Conservation (phyloP, 306 rosid species). For the Trifolium repens region DNA sequence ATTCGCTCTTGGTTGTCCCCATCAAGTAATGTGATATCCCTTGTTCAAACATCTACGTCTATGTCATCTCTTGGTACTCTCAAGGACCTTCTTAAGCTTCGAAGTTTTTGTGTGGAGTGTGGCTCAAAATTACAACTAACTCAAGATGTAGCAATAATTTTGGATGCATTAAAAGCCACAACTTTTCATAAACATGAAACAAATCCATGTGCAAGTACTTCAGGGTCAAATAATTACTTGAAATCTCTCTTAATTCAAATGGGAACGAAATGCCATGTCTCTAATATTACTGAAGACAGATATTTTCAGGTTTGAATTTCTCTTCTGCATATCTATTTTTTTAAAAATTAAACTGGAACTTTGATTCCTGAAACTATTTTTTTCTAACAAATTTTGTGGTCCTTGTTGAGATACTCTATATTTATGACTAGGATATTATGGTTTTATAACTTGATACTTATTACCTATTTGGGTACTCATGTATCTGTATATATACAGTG, state of each 20-base stretch:
- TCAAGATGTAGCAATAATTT: neutral
- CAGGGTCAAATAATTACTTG: neutral
- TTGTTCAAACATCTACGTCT: neutral
- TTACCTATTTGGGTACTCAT: no score
- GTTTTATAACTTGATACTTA: no score
- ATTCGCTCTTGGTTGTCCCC: constrained; percentile 24
- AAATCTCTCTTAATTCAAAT: constrained; percentile 8
- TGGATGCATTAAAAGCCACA: neutral
- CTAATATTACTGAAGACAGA: neutral
- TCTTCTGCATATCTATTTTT: neutral
- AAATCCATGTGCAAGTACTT: neutral
- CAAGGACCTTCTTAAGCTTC: constrained; percentile 11
- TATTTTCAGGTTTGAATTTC: neutral
- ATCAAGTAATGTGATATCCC: neutral
- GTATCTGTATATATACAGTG: no score
- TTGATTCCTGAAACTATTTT: neutral
- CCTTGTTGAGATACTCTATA: no score
- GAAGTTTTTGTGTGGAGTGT: constrained; percentile 1
- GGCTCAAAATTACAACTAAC: neutral
- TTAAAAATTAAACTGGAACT: neutral
- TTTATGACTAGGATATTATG: no score
- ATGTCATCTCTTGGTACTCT: neutral
- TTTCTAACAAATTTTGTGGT: neutral
- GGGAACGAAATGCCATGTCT: constrained; percentile 4
- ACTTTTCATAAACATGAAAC: neutral